Base-by-base conservation (phyloP, 139 green algal genomes). In the Volvox africanus region DNA sequence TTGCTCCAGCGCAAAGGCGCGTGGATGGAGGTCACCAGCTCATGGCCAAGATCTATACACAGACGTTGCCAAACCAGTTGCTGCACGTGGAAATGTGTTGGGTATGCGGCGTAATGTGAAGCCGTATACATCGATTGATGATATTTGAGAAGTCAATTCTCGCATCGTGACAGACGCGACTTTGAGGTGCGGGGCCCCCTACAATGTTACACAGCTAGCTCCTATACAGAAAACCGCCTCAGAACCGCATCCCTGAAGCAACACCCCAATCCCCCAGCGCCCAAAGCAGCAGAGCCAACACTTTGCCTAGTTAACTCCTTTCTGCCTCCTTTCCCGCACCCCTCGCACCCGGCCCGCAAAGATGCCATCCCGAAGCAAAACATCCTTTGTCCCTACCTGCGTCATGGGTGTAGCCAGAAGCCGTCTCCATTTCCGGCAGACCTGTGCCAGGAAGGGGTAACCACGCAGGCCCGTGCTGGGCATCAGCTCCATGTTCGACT, bases 21-120 rank as follows among this genome's bases (percentile, higher is more conserved):
- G 91, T 97, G 95, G 76, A 97, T 93, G 22, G 91, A 85, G 1
- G 95, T 97, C 21, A 97, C 92, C 22, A 97, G 92, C 91, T 97
- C 95, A 36, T 97, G 95, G 16, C 94, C 93, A 91, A 97, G 95
- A 75, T 97, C 95, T 1, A 96, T 62, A 1, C 92, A 84, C 67
- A 96, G 79, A 24, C 50, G 32, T 28, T 44, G 55, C 86, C 86
- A 91, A 19, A 91, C 21, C 21, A 86, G 83, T 65, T 93, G 69
- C 50, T 90, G 73, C 94, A 35, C 71, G 71, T 21, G 71, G 22
- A 9, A 9, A 14, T 55, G 44, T 9, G 44, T 55, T 9, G 5
- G 44, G 44, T 9, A 55, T 55, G 9, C 44, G 44, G 44, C 44
- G 44, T 9, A 55, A 55, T 55, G 44, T 9, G 9, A 14, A 14